Evolutionary conservation across 768 basidiomycete species (phyloP), one percentile per base, ranked within the genome.

Genomic region (Cystofilobasidium macerans): DNA sequence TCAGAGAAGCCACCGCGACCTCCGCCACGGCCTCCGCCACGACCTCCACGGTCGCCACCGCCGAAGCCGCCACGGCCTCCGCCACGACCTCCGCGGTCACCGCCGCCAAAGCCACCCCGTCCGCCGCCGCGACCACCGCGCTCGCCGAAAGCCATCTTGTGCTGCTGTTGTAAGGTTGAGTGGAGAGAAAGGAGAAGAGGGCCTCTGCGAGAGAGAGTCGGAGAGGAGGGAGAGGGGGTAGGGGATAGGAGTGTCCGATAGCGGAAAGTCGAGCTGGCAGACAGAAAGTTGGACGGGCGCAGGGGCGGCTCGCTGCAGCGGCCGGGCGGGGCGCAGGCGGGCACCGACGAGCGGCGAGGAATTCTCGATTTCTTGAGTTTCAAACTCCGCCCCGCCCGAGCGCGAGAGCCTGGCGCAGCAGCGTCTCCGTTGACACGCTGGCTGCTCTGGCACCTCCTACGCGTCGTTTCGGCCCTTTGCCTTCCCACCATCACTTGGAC

Each of bases 61-160:
- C 65, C 61, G 42, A 68, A 68, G 9, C 66, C 66, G 13, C 66
- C 66, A 57, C 66, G 60, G 45, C 61, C 66, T 45, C 67, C 67
- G 24, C 67, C 67, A 57, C 61, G 62, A 30, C 67, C 67, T 56
- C 67, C 67, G 42, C 61, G 53, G 67, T 62, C 67, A 57, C 66
- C 64, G 42, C 65, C 65, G 59, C 65, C 67, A 45, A 65, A 65
- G 33, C 64, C 64, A 24, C 57, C 65, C 33, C 62, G 54, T 16
- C 61, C 67, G 45, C 67, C 67, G 35, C 67, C 57, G 26, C 67
- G 54, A 35, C 67, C 61, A 14, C 61, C 61, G 16, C 61, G 61
- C 47, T 43, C 61, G 47, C 61, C 61, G 35, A 35, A 35, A 30
- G 43, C 42, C 48, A 47, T 53, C 42, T 8, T 40, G 8, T 40